Conservation (phyloP, 1,284 basidiomycete species). For the Ustilago nuda region DNA sequence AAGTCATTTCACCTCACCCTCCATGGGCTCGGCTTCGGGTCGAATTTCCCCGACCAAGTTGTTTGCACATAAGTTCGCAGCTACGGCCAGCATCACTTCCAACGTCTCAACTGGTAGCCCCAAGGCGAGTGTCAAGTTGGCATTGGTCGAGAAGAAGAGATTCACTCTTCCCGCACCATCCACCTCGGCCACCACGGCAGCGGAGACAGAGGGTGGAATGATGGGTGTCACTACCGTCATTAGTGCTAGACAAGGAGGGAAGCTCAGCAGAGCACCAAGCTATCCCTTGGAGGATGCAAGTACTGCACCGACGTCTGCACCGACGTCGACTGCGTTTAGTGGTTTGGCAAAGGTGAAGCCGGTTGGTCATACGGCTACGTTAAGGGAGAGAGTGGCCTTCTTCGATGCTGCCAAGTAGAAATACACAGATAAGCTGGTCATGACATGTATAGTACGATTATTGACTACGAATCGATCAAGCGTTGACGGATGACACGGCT, state of each 20-base stretch:
- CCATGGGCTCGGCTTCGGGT: constrained; percentile 8
- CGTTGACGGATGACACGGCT: not conserved
- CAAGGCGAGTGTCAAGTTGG: constrained; percentile 22
- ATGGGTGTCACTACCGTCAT: constrained; percentile 9
- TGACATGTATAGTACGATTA: not conserved
- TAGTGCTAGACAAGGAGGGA: constrained; percentile 17
- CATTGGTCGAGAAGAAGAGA: constrained; percentile 48
- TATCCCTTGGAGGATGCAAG: constrained; percentile 14
- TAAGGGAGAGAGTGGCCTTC: constrained; percentile 57
- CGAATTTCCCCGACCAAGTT: constrained; percentile 48
- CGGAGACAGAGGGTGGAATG: not conserved
- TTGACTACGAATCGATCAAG: not conserved
- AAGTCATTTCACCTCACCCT: constrained; percentile 5
- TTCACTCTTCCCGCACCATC: constrained; percentile 31
- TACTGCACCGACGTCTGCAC: constrained; percentile 1
- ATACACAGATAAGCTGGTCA: not conserved
- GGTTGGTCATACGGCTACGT: constrained; percentile 35
- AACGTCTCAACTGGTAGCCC: constrained; percentile 4
- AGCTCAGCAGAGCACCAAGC: constrained; percentile 28
- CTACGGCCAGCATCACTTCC: constrained; percentile 6
- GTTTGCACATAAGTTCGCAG: constrained; percentile 37
- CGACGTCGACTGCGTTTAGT: constrained; percentile 29
- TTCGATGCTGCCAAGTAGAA: constrained; percentile 48
- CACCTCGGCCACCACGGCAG: not conserved
- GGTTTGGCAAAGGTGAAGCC: constrained; percentile 27